Evolutionary conservation across 2,329 filamentous ascomycete species (phyloP).

Genomic region (Colletotrichum sp.): DNA sequence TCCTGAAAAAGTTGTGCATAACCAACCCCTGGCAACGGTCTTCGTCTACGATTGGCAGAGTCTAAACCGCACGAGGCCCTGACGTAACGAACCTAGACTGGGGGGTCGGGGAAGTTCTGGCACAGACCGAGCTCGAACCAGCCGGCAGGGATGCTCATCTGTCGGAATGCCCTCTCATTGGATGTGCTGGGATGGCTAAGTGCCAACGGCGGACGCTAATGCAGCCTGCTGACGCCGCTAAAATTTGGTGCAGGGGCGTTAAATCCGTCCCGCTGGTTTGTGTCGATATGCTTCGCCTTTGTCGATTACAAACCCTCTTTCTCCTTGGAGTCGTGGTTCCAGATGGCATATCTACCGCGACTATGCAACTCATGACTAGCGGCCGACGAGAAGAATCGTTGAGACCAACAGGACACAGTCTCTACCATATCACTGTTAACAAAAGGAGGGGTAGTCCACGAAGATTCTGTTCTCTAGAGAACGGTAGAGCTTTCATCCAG

Average conservation of each 20-base stretch:
- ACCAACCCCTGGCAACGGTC: not conserved
- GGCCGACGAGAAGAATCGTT: not conserved
- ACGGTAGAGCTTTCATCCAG: not conserved
- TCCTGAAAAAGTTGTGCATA: not conserved
- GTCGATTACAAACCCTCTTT: not conserved
- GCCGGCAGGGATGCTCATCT: not conserved
- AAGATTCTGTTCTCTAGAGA: not conserved
- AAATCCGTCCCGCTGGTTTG: not conserved
- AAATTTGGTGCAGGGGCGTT: not conserved
- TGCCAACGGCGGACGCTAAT: conserved; percentile 9
- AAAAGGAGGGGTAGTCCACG: not conserved
- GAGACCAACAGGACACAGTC: not conserved
- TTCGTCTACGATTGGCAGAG: not conserved
- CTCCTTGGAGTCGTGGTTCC: not conserved
- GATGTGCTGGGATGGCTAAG: not conserved
- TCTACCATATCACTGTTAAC: not conserved
- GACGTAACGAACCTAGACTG: not conserved
- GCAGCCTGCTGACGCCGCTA: conserved; percentile 16
- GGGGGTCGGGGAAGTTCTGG: not conserved
- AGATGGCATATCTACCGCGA: not conserved
- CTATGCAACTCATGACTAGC: not conserved
- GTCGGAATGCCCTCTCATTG: not conserved
- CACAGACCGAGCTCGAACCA: not conserved
- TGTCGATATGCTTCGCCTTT: not conserved
- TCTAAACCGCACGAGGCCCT: not conserved